Evolutionary conservation across 1,284 basidiomycete genomes (phyloP), one percentile per base, ranked within the genome.

Genomic region (Naganishia albida): DNA sequence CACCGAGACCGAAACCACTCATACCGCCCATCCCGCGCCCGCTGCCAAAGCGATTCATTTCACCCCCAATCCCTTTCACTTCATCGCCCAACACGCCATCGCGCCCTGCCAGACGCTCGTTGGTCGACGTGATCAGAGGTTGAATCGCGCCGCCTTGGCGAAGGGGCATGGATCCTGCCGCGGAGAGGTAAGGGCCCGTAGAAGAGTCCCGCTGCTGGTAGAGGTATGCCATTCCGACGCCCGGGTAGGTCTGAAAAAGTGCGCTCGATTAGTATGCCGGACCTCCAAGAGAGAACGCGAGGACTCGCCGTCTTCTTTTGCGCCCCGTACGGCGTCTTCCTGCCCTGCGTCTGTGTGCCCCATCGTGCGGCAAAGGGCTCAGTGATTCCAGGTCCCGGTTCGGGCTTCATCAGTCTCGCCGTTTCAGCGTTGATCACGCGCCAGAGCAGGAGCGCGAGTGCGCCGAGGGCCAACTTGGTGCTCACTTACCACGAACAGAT

Each of bases 201-300:
- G 42, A 25, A 10, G 50, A 39, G 26, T 50, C 30, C 18, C 56
- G 16, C 0, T 56, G 57, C 40, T 62, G 51, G 28, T 62, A 67
- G 12, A 67, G 48, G 49, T 67, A 67, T 6, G 62, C 59, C 63
- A 67, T 67, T n/a, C 67, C 67, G 20, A 67, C 56, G 44, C 56
- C 56, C 34, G 64, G 63, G 38, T 52, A 50, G 10, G 20, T 55
- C 38, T 57, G n/a, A n/a, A n/a, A n/a, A n/a, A n/a, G 28, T 4
- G 30, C 49, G 7, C 12, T 23, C 18, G 25, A 43, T 62, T 12
- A 42, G 55, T 20, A 34, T 26, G 2, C 39, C 26, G 23, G 10
- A 13, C 15, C 34, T 23, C 13, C 12, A 43, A 7, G 15, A 44
- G n/a, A 8, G 3, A 23, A 25, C 18, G 28, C 20, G 42, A 18